Conservation (phyloP, 805 yeast genomes). For the Pichia insulana region DNA sequence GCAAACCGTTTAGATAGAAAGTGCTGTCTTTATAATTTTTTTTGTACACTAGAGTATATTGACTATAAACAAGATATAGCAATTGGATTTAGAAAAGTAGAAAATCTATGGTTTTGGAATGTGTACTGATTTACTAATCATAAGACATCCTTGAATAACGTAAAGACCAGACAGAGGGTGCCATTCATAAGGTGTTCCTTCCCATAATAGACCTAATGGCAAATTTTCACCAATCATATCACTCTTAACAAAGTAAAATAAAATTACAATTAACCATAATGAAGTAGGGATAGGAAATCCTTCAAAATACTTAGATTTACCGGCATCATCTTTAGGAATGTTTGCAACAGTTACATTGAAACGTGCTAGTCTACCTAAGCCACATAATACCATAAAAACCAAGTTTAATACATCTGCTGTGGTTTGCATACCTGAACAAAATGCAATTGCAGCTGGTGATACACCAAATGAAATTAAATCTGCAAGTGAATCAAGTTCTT, state of each 20-base stretch:
- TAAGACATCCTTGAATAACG: slow-evolving; percentile 76
- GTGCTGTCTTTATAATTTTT: neutral
- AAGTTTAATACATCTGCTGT: slow-evolving; percentile 71
- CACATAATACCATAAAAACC: slow-evolving; percentile 84
- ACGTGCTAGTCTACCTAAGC: slow-evolving; percentile 87
- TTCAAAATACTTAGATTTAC: slow-evolving; percentile 88
- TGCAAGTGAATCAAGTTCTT: slow-evolving; percentile 93
- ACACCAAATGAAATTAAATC: slow-evolving; percentile 93
- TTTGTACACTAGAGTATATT: neutral
- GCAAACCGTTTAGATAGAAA: slow-evolving; percentile 20
- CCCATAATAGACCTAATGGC: slow-evolving; percentile 57
- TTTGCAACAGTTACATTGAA: slow-evolving; percentile 91
- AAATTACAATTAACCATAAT: slow-evolving; percentile 57
- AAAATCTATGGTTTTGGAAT: slow-evolving; percentile 66
- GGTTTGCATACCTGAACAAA: slow-evolving; percentile 81
- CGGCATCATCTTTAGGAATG: slow-evolving; percentile 80
- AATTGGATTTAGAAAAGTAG: neutral
- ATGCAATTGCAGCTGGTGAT: slow-evolving; percentile 90
- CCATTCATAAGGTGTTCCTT: slow-evolving; percentile 55
- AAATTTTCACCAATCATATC: slow-evolving; percentile 35
- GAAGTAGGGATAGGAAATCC: slow-evolving; percentile 95
- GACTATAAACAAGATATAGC: neutral
- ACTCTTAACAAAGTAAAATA: slow-evolving; percentile 53
- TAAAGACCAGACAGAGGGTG: slow-evolving; percentile 64
- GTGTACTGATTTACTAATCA: slow-evolving; percentile 83